Percentiles rank a stretch among this genome's conserved stretches.
Conservation (phyloP, 305 asterid species). For the Nicotiana rustica region DNA sequence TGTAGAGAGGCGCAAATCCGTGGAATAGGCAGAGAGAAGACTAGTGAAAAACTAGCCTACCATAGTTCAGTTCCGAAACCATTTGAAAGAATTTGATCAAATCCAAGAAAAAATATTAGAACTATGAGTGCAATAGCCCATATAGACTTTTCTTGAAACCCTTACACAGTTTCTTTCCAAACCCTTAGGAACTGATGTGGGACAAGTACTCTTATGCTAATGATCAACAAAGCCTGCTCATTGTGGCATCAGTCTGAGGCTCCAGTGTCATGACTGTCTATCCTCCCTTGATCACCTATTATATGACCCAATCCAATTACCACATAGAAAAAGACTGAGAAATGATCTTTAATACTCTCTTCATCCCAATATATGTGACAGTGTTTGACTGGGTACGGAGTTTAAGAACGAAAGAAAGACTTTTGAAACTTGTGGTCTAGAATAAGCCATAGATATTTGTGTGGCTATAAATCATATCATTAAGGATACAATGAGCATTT, state of each 20-base stretch:
- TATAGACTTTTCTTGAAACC: neutral
- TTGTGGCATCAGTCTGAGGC: neutral
- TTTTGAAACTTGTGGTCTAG: no score
- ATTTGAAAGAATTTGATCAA: neutral
- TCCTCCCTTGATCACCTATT: no score
- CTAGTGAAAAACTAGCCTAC: neutral
- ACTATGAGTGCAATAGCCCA: neutral
- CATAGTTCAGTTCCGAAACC: neutral
- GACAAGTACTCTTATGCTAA: neutral
- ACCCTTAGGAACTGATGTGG: neutral
- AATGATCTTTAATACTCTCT: no score
- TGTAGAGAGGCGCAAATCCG: neutral
- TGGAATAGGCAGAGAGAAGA: constrained; percentile 7
- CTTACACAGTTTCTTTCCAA: neutral
- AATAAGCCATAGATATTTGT: no score
- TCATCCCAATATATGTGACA: no score
- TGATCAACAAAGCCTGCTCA: neutral
- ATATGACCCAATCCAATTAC: no score
- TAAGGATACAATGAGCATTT: no score
- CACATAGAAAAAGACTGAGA: no score
- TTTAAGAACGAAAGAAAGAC: no score
- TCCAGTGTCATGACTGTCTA: no score
- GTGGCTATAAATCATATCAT: no score
- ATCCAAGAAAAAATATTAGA: neutral
- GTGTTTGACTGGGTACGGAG: no score